Base-by-base conservation (phyloP, 208 protist species). In the Acanthamoeba healyi region DNA sequence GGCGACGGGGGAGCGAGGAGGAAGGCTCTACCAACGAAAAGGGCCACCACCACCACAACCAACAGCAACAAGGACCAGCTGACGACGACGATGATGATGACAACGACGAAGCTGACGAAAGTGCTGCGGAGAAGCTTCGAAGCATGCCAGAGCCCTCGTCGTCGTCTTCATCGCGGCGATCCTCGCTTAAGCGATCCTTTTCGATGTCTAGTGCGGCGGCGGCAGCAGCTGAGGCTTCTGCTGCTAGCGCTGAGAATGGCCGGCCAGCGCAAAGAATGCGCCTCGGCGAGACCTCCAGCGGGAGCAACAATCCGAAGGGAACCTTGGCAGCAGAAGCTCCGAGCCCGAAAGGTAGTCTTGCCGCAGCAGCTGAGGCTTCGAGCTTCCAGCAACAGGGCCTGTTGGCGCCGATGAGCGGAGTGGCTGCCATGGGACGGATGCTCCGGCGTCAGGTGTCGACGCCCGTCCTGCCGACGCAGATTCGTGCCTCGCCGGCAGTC, bases 401-500 rank as follows among this genome's bases (percentile, higher is more conserved):
- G 32, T 7, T 61, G 29, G 34, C 44, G 12, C 79, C 22, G 77
- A 65, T 5, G 4, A 42, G 82, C n/a, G 82, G 54, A 72, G 82
- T 14, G 12, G 82, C 82, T 36, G 82, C 82, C 6, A 90, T 61
- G 49, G 82, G 82, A 9, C 29, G 82, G 6, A 58, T 90, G 82
- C 51, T 90, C 14, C 88, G 88, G 6, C 58, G 49, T 4, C 61
- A 72, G 32, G 54, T 61, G 17, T 93, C 88, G 40, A 46, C 58
- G 38, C 88, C 65, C 14, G 61, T 93, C 24, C 42, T 93, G 32
- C 88, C 88, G 24, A 72, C 88, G 12, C 88, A 79, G 32, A 93
- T 54, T 54, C 29, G 74, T 34, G 29, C 74, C 36, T 3, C 67
- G 54, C 54, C 22, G 19, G 67, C n/a, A 42, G 67, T n/a, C 29